Base-by-base conservation (phyloP, 257 asterid species). In the Coffea canephora region DNA sequence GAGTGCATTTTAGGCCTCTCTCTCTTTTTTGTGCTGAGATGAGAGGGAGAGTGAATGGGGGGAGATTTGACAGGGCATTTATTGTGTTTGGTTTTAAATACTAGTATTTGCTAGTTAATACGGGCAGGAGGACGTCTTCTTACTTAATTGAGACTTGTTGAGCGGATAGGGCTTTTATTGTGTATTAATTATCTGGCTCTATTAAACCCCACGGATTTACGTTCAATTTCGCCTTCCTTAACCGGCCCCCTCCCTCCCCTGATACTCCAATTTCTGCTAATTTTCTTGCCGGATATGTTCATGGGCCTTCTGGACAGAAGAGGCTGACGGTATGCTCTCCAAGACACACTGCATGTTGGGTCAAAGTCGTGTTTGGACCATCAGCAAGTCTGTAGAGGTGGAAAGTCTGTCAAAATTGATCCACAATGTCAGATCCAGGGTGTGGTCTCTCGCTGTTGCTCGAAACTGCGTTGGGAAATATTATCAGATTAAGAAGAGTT, bases 11-110 rank as follows among this genome's bases (percentile, higher is more conserved):
- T 31, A 18, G 46, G 73, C 69, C 15, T 66, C 66, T 43, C 31
- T 66, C 66, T 43, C 31, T 70, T 76, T 81, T 71, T 77, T 31
- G 13, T 31, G 25, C 68, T 65, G 70, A 31, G 72, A 79, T 25
- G 10, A 50, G 83, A 52, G 83, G 46, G 78, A 43, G 78, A 39
- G 73, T 78, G 25, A n/a, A 75, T 46, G 85, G 83, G 80, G 85
- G 83, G 80, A 79, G 79, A 67, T 79, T 79, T 46, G 50, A 46
- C 11, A 45, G 34, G 34, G 1, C 34, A 31, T 31, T 31, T 34
- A 21, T 10, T 49, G 48, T 81, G 76, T 73, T 71, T 10, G 52
- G 66, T 80, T 73, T 71, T 14, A 52, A 75, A 67, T 27, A 27
- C 27, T 64, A n/a, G n/a, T n/a, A 49, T 16, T 45, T 71, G 74